Evolutionary conservation across 2,329 filamentous ascomycete species (phyloP).

Genomic region (Onygenales sp.): DNA sequence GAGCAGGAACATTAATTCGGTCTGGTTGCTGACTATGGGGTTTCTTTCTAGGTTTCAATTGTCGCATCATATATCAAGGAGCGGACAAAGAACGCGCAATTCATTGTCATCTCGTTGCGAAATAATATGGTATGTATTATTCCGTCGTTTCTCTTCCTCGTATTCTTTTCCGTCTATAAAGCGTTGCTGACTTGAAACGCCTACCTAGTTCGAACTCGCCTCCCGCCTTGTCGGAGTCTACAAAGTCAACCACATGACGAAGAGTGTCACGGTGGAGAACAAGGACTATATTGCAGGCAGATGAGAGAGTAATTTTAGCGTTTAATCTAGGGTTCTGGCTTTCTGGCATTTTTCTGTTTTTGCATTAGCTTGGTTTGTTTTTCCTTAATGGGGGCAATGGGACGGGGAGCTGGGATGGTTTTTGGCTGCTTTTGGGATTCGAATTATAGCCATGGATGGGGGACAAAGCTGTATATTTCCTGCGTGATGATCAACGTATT

Average conservation of each 20-base stretch:
- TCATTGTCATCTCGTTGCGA: conserved; percentile 92
- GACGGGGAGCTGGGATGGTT: background rate
- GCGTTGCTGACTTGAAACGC: background rate
- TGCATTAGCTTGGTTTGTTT: background rate
- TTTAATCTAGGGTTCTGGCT: background rate
- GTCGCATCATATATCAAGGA: conserved; percentile 99
- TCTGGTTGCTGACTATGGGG: background rate
- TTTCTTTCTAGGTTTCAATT: conserved; percentile 65
- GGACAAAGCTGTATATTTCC: background rate
- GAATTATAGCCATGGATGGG: background rate
- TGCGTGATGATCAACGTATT: background rate
- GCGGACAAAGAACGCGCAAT: conserved; percentile 96
- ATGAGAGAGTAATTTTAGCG: background rate
- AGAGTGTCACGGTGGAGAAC: conserved; percentile 84
- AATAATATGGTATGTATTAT: conserved; percentile 70
- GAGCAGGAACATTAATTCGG: background rate
- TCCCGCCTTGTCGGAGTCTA: conserved; percentile 91
- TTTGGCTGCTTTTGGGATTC: background rate
- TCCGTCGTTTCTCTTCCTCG: background rate
- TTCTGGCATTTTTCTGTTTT: background rate
- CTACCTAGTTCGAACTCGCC: conserved; percentile 72
- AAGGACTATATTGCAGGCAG: conserved; percentile 54
- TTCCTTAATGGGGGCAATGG: background rate
- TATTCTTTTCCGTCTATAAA: background rate
- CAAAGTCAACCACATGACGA: conserved; percentile 98